Base-by-base conservation (phyloP, 106 monocot genomes). In the Dioscorea dumetorum region DNA sequence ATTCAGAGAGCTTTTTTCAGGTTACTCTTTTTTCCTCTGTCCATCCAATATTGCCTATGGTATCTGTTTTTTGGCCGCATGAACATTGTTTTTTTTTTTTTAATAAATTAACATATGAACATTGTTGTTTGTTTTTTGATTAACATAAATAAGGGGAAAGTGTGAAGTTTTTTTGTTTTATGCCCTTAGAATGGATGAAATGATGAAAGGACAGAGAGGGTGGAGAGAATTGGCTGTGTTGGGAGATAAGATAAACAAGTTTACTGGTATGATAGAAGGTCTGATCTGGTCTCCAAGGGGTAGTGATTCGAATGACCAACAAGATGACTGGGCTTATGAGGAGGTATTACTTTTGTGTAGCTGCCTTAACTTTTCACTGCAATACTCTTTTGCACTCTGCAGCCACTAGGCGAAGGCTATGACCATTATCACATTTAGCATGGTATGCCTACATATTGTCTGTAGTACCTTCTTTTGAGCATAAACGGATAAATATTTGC, bases 121-220 rank as follows among this genome's bases (percentile, higher is more conserved):
- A 54, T 54, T 16, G 15, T 14, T 19, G n/a, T 53, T 53, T 53
- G 2, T 53, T 53, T 53, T 53, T 53, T 10, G 4, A 13, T 2
- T 54, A 13, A 54, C 15, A 54, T 54, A 18, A 5, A 54, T 18
- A 54, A 18, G 0, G 54, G 54, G 15, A 8, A 59, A 59, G n/a
- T 22, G n/a, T 12, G 22, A 59, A 7, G 5, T 22, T 20, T 20
- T 59, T 9, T 59, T 4, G 8, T 59, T 20, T 20, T 22, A 50
- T 50, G 12, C 12, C 50, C 70, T 68, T 78, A 95, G 94, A 77
- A 95, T 95, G 90, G 94, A 95, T 66, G 87, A 95, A 34, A 95
- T 95, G 94, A 95, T 95, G 94, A 66, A 62, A 62, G 94, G 94
- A 15, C 94, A 95, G 73, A 80, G 94, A 76, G 90, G 90, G 8